A percentile compares a stretch with the other conserved stretches of the same genome.
These are phyloP conservation scores for Clonostachys rosea DNA, from an alignment of 2,329 filamentous ascomycete species.

Conservation along the genomic window DNA sequence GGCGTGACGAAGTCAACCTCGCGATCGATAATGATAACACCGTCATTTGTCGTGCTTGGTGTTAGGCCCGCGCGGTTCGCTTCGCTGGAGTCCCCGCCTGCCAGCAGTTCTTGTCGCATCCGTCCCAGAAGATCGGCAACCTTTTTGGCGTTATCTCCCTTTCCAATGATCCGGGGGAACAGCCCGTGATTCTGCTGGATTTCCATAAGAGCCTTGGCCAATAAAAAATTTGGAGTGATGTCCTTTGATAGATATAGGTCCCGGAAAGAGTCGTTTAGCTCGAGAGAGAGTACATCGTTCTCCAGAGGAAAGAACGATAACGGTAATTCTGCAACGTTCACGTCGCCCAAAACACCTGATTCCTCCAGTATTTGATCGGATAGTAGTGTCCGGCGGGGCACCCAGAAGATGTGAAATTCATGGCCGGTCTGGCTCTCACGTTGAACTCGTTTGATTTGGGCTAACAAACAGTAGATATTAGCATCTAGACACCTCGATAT, in stretches of 20 bases:
- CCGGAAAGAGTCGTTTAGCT: slow-evolving; percentile 80
- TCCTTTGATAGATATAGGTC: slow-evolving; percentile 90
- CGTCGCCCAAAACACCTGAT: slow-evolving; percentile 86
- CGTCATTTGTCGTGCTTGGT: slow-evolving; percentile 85
- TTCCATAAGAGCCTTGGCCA: slow-evolving; percentile 89
- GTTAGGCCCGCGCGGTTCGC: slow-evolving; percentile 62
- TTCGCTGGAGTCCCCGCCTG: slow-evolving; percentile 69
- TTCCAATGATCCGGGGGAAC: slow-evolving; percentile 91
- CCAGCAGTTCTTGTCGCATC: slow-evolving; percentile 85
- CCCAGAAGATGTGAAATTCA: slow-evolving; percentile 96
- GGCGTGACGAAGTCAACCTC: slow-evolving; percentile 92
- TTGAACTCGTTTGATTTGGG: slow-evolving; percentile 86
- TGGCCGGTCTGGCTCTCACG: slow-evolving; percentile 85
- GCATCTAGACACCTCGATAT: not conserved
- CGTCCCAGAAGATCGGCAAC: slow-evolving; percentile 82
- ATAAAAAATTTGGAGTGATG: slow-evolving; percentile 81
- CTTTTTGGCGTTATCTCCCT: slow-evolving; percentile 88
- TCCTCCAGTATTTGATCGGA: slow-evolving; percentile 91
- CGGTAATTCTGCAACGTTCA: slow-evolving; percentile 81
- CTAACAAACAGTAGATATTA: slow-evolving; percentile 43
- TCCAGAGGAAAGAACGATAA: slow-evolving; percentile 90
- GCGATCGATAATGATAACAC: slow-evolving; percentile 89
- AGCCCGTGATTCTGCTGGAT: slow-evolving; percentile 89
- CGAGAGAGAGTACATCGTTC: slow-evolving; percentile 84
- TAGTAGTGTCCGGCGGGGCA: slow-evolving; percentile 84